Conservation (phyloP, 768 basidiomycete species). For the Suillus sp. region DNA sequence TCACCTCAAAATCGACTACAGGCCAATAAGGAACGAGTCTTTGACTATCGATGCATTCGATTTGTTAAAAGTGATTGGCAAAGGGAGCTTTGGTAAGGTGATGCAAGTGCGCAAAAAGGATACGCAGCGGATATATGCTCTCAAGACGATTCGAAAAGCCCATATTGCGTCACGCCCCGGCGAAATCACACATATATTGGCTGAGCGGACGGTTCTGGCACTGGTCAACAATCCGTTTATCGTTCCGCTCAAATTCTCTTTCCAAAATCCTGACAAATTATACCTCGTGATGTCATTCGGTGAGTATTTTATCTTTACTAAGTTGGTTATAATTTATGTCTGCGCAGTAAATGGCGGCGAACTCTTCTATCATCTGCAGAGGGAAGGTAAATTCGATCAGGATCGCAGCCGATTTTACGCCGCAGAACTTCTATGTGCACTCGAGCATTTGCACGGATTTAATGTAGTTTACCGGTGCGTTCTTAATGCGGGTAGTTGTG, state of each 20-base stretch:
- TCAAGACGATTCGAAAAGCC: slow-evolving; percentile 98
- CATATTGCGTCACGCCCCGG: slow-evolving; percentile 95
- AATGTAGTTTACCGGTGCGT: slow-evolving; percentile 95
- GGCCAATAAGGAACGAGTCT: slow-evolving; percentile 78
- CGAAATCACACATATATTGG: slow-evolving; percentile 97
- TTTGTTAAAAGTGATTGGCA: slow-evolving; percentile 95
- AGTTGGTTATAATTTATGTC: background rate
- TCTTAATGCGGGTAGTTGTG: slow-evolving; percentile 1
- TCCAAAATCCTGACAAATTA: slow-evolving; percentile 96
- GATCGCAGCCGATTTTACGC: slow-evolving; percentile 94
- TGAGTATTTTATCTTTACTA: slow-evolving; percentile 35
- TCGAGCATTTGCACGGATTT: slow-evolving; percentile 96
- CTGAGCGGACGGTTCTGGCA: slow-evolving; percentile 94
- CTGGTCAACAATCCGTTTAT: slow-evolving; percentile 99
- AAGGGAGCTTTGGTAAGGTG: slow-evolving; percentile 97
- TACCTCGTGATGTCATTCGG: slow-evolving; percentile 98
- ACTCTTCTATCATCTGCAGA: slow-evolving; percentile 95
- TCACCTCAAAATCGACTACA: slow-evolving; percentile 95
- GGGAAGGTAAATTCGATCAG: slow-evolving; percentile 96
- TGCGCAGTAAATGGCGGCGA: slow-evolving; percentile 90
- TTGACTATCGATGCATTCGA: slow-evolving; percentile 98
- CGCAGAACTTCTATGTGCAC: slow-evolving; percentile 91
- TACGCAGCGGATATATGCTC: slow-evolving; percentile 94
- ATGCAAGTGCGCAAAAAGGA: slow-evolving; percentile 99
- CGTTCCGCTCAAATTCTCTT: slow-evolving; percentile 98